These are phyloP conservation scores for Saraca asoca DNA, from an alignment of 331 rosid species.

Conservation along the genomic window DNA sequence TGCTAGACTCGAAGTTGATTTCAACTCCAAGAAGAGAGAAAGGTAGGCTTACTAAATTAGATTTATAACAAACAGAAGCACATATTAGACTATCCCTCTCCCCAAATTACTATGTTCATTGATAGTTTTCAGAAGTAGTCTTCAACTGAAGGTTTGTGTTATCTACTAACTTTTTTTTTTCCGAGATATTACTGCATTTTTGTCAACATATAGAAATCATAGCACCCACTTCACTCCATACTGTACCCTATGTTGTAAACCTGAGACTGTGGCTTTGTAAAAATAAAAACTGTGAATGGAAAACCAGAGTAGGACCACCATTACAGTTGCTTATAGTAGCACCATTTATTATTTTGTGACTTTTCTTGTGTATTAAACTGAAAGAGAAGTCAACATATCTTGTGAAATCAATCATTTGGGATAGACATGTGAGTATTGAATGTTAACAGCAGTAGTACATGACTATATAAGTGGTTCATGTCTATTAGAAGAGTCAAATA, in stretches of 20 bases:
- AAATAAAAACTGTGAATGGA: conserved; percentile 21
- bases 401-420: conserved; percentile 12
- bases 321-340: conserved; percentile 20
- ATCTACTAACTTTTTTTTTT: neutral
- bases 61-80: neutral
- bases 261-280: neutral
- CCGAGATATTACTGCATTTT: neutral
- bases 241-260: conserved; percentile 18
- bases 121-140: conserved; percentile 4
- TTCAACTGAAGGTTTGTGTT: conserved; percentile 20
- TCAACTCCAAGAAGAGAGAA: conserved; percentile 90
- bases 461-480: neutral
- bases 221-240: conserved; percentile 22
- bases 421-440: conserved; percentile 7
- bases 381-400: conserved; percentile 22
- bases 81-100: conserved; percentile 17
- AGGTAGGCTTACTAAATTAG: conserved; percentile 52
- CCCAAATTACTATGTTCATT: conserved; percentile 10
- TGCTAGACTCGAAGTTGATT: conserved; percentile 93
- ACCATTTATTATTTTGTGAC: neutral
- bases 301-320: conserved; percentile 6
- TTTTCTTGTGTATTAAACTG: neutral
- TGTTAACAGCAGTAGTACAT: neutral
- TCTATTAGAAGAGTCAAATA: conserved; percentile 8
- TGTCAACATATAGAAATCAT: conserved; percentile 18